Percentiles rank a stretch among this genome's conserved stretches.
These are phyloP conservation scores for Zygoascus flipseniorum DNA, from an alignment of 805 yeast species.

Conservation along the genomic window DNA sequence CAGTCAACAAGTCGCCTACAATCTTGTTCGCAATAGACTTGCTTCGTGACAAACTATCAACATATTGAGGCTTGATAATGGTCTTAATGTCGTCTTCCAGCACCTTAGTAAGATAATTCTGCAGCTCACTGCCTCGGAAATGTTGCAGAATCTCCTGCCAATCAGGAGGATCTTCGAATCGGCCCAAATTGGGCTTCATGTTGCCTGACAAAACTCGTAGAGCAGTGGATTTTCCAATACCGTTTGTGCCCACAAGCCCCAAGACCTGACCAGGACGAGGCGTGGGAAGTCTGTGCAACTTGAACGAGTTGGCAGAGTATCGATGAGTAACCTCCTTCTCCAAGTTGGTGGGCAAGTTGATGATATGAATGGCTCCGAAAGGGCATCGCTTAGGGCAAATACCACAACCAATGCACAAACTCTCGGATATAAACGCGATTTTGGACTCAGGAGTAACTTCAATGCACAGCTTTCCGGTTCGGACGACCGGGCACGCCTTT, in stretches of 20 bases:
- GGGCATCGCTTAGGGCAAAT: constrained; percentile 98
- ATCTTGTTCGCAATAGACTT: constrained; percentile 77
- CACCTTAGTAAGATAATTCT: constrained; percentile 89
- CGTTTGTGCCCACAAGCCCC: constrained; percentile 97
- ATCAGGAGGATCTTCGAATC: constrained; percentile 91
- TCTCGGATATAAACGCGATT: constrained; percentile 92
- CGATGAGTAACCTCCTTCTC: constrained; percentile 92
- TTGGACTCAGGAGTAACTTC: constrained; percentile 88
- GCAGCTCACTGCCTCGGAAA: constrained; percentile 96
- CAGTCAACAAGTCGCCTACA: constrained; percentile 75
- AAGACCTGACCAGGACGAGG: constrained; percentile 99
- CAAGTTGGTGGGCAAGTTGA: constrained; percentile 91
- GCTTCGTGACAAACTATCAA: constrained; percentile 95
- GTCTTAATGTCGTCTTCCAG: constrained; percentile 92
- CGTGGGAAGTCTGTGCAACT: constrained; percentile 92
- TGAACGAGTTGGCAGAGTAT: constrained; percentile 96
- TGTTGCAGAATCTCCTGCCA: constrained; percentile 89
- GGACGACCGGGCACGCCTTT: constrained; percentile 94
- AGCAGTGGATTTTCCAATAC: constrained; percentile 98
- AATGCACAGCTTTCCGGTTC: constrained; percentile 95
- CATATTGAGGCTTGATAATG: constrained; percentile 98
- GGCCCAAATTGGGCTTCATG: constrained; percentile 93
- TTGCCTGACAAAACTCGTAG: constrained; percentile 94
- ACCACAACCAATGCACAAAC: constrained; percentile 97
- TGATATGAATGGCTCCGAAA: constrained; percentile 91